Conservation (phyloP, 257 asterid species). For the Petunia secreta region DNA sequence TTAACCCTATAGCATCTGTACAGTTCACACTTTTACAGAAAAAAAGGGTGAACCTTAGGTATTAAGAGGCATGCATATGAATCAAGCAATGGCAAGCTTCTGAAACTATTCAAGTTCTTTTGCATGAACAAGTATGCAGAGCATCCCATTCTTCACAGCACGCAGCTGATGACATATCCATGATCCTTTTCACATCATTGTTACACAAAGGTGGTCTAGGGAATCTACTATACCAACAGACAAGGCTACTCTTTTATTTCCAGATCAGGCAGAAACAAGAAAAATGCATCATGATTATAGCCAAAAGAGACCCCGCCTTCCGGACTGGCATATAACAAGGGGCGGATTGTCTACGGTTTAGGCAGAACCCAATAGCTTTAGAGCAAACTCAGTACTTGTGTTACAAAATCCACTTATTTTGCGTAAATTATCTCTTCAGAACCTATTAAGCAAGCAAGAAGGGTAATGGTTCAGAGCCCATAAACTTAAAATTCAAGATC, state of each 20-base stretch:
- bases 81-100: not conserved
- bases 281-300: not conserved
- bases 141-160: not conserved
- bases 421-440: too few species aligned
- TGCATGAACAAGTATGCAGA: not conserved
- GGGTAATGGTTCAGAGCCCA: too few species aligned
- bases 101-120: conserved; percentile 9
- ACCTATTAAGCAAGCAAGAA: too few species aligned
- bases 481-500: too few species aligned
- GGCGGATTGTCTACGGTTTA: too few species aligned
- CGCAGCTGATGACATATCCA: not conserved
- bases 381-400: too few species aligned
- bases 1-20: not conserved
- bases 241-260: not conserved
- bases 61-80: not conserved
- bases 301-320: not conserved
- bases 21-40: not conserved
- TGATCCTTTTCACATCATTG: not conserved
- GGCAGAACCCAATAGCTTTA: too few species aligned
- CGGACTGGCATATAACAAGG: not conserved
- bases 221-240: conserved; percentile 12
- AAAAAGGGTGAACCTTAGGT: not conserved
- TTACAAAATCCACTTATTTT: too few species aligned
- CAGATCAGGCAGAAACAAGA: conserved; percentile 3
- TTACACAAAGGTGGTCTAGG: not conserved